Conservation (phyloP, 176 grass and related monocot genomes). For the Guadua angustifolia region DNA sequence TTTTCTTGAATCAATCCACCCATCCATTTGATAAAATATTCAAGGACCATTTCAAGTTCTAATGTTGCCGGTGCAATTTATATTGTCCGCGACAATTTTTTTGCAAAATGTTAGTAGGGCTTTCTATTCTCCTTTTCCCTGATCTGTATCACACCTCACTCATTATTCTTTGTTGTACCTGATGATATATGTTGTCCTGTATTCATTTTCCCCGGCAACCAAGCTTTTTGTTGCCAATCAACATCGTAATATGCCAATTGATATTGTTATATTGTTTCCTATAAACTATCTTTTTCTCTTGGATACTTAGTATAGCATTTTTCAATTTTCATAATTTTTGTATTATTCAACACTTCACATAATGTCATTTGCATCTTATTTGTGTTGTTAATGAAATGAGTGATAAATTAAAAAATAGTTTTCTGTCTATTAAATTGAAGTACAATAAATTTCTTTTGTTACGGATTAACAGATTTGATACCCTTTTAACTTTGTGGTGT, state of each 20-base stretch:
- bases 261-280: slow-evolving; percentile 8
- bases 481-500: not conserved
- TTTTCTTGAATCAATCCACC: too few relatives aligned
- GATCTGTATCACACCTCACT: not conserved
- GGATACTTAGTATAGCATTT: not conserved
- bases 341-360: not conserved
- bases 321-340: not conserved
- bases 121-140: not conserved
- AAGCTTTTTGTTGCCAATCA: slow-evolving; percentile 10
- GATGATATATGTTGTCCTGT: not conserved
- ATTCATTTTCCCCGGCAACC: slow-evolving; percentile 12
- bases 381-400: slow-evolving; percentile 1
- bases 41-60: not conserved
- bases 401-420: not conserved
- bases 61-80: slow-evolving; percentile 8
- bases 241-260: not conserved
- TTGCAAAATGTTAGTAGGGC: not conserved
- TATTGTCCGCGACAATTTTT: not conserved
- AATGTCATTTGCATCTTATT: slow-evolving; percentile 13
- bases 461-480: slow-evolving; percentile 11
- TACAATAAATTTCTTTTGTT: not conserved
- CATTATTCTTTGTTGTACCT: not conserved
- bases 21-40: not conserved
- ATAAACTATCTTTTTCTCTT: not conserved
- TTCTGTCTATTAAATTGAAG: not conserved